phyloP scores from a whole-genome alignment of 176 grass and related monocot genomes.

The Juncus effusus region DNA sequence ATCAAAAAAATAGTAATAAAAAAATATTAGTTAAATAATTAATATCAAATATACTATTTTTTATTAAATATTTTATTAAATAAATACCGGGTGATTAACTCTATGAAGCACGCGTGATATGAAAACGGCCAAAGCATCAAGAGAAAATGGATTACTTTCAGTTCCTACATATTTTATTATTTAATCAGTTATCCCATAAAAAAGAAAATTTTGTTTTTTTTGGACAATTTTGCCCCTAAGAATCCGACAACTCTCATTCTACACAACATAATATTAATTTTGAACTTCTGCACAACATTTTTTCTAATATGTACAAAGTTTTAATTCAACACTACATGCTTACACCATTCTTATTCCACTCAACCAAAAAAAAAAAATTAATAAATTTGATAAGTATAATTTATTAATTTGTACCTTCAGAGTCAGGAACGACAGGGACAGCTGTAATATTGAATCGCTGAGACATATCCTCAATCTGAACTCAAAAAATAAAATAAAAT shows the following conservation, averaged over 20 bases:
- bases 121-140: constrained; percentile 89
- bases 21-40: constrained; percentile 9
- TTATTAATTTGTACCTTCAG: constrained; percentile 61
- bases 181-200: constrained; percentile 9
- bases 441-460: constrained; percentile 59
- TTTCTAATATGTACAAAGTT: too few species aligned
- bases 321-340: too few species aligned
- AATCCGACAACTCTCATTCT: too few species aligned
- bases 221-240: constrained; percentile 2
- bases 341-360: too few species aligned
- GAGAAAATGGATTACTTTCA: constrained; percentile 89
- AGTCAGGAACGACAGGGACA: constrained; percentile 84
- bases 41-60: too few species aligned
- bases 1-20: constrained; percentile 23
- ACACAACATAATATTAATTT: too few species aligned
- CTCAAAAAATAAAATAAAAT: constrained; percentile 11
- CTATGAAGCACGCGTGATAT: constrained; percentile 86
- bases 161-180: constrained; percentile 46
- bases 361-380: neutral
- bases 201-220: constrained; percentile 15
- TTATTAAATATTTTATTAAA: neutral
- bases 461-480: constrained; percentile 94
- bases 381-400: constrained; percentile 10
- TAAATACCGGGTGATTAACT: constrained; percentile 75
- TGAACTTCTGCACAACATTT: too few species aligned